phyloP scores from a whole-genome alignment of 768 basidiomycete species.

The Candolleomyces efflorescens region DNA sequence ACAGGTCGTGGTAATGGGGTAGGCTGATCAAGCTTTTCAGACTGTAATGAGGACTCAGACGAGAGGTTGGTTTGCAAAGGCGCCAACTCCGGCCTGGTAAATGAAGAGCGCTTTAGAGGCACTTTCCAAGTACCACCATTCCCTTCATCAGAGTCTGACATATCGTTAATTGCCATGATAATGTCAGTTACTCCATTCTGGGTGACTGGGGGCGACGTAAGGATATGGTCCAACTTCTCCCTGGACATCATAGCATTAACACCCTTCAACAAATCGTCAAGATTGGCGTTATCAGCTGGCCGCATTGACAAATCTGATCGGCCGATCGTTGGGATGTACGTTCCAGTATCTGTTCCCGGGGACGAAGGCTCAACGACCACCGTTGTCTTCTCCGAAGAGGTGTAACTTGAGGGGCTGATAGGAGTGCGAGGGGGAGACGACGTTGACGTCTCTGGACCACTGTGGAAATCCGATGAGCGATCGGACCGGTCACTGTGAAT shows the following conservation, averaged over 20 bases:
- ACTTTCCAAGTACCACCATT: constrained; percentile 33
- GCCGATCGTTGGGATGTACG: constrained; percentile 7
- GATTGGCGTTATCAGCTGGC: constrained; percentile 17
- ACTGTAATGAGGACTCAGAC: neutral
- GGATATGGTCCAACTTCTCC: constrained; percentile 8
- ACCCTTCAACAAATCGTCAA: constrained; percentile 16
- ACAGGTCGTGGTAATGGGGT: neutral
- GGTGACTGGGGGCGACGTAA: constrained; percentile 1
- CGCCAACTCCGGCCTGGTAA: constrained; percentile 37
- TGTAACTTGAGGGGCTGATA: constrained; percentile 42
- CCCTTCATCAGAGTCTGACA: constrained; percentile 39
- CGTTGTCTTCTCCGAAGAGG: constrained; percentile 15
- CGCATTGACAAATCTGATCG: constrained; percentile 19
- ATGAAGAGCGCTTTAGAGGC: constrained; percentile 20
- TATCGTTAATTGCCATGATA: constrained; percentile 11
- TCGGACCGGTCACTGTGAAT: constrained; percentile 29
- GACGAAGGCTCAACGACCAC: constrained; percentile 19
- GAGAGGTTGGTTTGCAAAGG: constrained; percentile 35
- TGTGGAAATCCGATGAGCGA: constrained; percentile 31
- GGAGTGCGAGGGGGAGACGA: constrained; percentile 62
- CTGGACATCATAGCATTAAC: constrained; percentile 3
- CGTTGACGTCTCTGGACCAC: constrained; percentile 38
- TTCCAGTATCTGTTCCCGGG: constrained; percentile 18
- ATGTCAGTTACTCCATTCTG: constrained; percentile 10
- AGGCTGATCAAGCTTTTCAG: neutral